Evolutionary conservation across 1,284 basidiomycete species (phyloP).

Genomic region (Ganoderma lingzhi): DNA sequence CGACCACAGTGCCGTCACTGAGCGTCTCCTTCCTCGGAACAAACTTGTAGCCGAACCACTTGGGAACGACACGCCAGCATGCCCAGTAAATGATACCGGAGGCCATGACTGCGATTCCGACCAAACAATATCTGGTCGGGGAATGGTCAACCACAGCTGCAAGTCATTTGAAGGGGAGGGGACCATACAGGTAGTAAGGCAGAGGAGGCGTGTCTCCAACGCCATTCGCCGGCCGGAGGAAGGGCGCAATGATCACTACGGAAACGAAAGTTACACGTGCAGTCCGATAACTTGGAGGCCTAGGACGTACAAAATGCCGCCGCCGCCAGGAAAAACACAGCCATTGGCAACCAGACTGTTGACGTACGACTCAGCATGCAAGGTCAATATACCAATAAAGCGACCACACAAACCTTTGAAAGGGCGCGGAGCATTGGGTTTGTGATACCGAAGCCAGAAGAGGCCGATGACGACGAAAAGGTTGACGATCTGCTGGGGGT

Average conservation of each 20-base stretch:
- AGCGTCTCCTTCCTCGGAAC: conserved; percentile 56
- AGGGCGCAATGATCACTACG: conserved; percentile 62
- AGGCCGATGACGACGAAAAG: conserved; percentile 64
- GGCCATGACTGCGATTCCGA: conserved; percentile 59
- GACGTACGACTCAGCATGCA: background rate
- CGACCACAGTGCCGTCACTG: conserved; percentile 64
- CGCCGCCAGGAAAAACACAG: conserved; percentile 61
- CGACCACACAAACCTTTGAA: conserved; percentile 53
- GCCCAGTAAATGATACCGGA: conserved; percentile 63
- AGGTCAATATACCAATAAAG: background rate
- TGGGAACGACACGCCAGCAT: conserved; percentile 59
- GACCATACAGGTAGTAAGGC: conserved; percentile 62
- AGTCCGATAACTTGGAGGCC: background rate
- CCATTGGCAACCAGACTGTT: conserved; percentile 64
- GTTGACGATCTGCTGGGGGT: conserved; percentile 64
- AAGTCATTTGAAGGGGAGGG: no score
- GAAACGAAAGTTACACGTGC: background rate
- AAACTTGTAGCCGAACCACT: conserved; percentile 57
- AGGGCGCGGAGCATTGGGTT: conserved; percentile 56
- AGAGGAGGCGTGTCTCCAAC: conserved; percentile 67
- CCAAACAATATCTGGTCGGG: conserved; percentile 56
- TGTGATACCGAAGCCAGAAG: conserved; percentile 62
- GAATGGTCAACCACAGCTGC: background rate
- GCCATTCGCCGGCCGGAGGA: conserved; percentile 59
- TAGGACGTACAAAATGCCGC: conserved; percentile 55